Base-by-base conservation (phyloP, 306 rosid species). In the Sophora flavescens region DNA sequence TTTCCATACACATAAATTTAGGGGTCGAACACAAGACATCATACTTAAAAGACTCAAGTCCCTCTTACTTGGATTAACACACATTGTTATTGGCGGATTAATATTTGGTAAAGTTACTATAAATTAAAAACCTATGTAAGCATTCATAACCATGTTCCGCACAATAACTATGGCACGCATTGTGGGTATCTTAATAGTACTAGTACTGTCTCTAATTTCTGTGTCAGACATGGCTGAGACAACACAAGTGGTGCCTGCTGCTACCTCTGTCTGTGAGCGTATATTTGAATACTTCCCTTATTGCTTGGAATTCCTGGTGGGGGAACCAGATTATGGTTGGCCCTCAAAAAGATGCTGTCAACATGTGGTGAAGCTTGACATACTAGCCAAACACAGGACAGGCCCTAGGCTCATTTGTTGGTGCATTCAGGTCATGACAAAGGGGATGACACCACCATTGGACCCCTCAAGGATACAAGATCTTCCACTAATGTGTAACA, bases 361-460 rank as follows among this genome's bases (percentile, higher is more conserved):
- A 26, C 78, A 80, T 16, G 6, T 76, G 3, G 63, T 1, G 11
- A 77, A 61, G 17, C 73, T 86, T 0, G 79, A 86, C 76, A 67
- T 0, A 32, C 56, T 86, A 64, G 83, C 85, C 14, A 28, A 48
- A 13, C 65, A 58, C 45, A 63, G 65, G 63, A 39, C 7, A 0
- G 83, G 83, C 4, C 85, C 81, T 0, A 63, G 8, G 47, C 16
- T 13, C n/a, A 76, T 83, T 33, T 80, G 85, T 60, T 26, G 63
- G 56, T 77, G 87, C 58, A 80, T 83, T 80, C 58, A 83, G 77
- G 60, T 33, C 44, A 77, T 57, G 81, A 61, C 68, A 39, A 83
- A 68, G 76, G 85, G 85, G 12, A 16, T 18, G 26, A 17, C 48
- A 33, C 83, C 83, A 12, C 5, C 74, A 14, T 42, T 83, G 70